Evolutionary conservation across 2,329 filamentous ascomycete species (phyloP), one percentile per base, ranked within the genome.

Genomic region (Beauveria scarabaeidicola): DNA sequence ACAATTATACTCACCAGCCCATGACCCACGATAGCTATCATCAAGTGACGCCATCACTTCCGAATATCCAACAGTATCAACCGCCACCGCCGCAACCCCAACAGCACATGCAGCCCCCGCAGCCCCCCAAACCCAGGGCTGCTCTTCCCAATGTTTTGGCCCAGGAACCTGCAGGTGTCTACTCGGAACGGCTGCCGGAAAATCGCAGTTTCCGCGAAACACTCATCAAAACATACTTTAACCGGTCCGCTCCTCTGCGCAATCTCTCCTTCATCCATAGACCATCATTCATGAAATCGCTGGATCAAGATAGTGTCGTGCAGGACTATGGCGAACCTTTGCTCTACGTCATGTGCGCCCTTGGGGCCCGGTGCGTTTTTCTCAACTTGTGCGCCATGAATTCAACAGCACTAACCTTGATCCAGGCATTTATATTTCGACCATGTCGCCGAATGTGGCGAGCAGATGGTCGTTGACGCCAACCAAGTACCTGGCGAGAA

Each of bases 291-390:
- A 64, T 67, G 62, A 58, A 65, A 19, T 64, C 64, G 3, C 52
- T 69, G n/a, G 63, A 65, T 9, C 58, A 59, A 19, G 66, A 61
- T 8, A 65, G 55, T 27, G 58, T 64, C 10, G 61, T 62, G 9
- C 56, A 66, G 23, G 64, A 67, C 17, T 66, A 65, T 27, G 65
- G 66, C 11, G 63, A 67, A 27, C 62, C 65, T 3, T 23, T 67
- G 5, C 60, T 69, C 5, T 66, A 68, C 48, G 54, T 59, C 19
- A 67, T 69, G 55, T 67, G 65, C 36, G 67, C 66, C 17, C 63
- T 68, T 15, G 64, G 65, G 4, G 63, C 65, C 2, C 62, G 64
- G 66, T 70, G 25, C 19, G 36, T 25, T 47, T 5, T 13, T 7
- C 11, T 41, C 15, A n/a, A 10, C 3, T 23, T 11, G 25, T 17